Evolutionary conservation across 2,329 filamentous ascomycete genomes (phyloP).

Genomic region (Phoma sp.): DNA sequence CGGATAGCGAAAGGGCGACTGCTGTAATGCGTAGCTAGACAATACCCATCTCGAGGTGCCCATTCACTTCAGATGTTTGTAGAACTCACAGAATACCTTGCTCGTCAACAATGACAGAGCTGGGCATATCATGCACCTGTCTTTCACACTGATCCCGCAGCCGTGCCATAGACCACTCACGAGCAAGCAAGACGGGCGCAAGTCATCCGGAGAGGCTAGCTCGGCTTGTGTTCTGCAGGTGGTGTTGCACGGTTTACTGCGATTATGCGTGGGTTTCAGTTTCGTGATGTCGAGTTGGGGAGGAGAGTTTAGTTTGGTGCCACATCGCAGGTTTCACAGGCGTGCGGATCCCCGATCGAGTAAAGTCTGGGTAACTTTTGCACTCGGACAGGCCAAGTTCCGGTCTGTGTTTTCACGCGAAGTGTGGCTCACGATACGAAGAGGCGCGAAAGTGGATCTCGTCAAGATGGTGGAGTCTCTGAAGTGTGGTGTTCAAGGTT

Average conservation of each 20-base stretch:
- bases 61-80: no score
- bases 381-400: conserved; percentile 28
- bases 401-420: conserved; percentile 25
- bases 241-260: conserved; percentile 24
- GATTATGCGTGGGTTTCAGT: conserved; percentile 24
- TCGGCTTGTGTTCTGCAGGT: conserved; percentile 19
- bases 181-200: conserved; percentile 6
- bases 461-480: conserved; percentile 5
- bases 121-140: not conserved
- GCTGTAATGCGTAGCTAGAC: not conserved
- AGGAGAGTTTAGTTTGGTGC: conserved; percentile 34
- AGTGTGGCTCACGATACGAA: conserved; percentile 14
- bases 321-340: conserved; percentile 43
- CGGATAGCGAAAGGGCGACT: not conserved
- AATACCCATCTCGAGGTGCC: not conserved
- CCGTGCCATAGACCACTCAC: not conserved
- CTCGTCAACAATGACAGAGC: not conserved
- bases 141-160: not conserved
- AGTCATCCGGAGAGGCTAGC: conserved; percentile 10
- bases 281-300: conserved; percentile 31
- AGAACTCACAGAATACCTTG: not conserved
- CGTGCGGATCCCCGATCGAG: conserved; percentile 14
- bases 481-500: conserved; percentile 1
- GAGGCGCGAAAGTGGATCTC: conserved; percentile 1
- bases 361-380: conserved; percentile 25